Evolutionary conservation across 2,329 filamentous ascomycete species (phyloP).

Genomic region (Monilinia laxa): DNA sequence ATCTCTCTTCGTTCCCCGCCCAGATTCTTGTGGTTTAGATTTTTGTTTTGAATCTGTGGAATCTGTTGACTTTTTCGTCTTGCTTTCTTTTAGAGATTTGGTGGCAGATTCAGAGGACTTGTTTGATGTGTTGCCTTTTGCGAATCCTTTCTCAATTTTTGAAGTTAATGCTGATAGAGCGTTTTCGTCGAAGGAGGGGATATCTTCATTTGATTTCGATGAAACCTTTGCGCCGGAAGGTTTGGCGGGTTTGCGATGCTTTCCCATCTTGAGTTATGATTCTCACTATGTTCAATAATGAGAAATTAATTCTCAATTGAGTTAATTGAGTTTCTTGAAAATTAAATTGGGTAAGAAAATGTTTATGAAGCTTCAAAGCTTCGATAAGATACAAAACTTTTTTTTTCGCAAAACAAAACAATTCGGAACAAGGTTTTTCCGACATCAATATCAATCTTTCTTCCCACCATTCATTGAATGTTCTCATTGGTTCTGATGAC

Average conservation of each 20-base stretch:
- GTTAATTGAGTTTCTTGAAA: neutral
- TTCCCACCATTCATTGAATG: neutral
- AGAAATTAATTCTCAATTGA: neutral
- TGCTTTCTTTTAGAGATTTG: conserved; percentile 43
- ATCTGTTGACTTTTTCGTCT: conserved; percentile 37
- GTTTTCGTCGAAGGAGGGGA: conserved; percentile 50
- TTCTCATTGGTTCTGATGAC: neutral
- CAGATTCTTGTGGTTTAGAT: conserved; percentile 25
- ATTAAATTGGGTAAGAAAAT: neutral
- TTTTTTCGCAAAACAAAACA: neutral
- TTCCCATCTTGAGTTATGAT: conserved; percentile 29
- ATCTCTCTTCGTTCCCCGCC: conserved; percentile 41
- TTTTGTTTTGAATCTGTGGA: conserved; percentile 18
- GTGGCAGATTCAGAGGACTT: conserved; percentile 22
- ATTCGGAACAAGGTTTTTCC: conserved; percentile 21
- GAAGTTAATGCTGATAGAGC: conserved; percentile 55
- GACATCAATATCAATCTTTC: neutral
- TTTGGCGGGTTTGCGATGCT: conserved; percentile 32
- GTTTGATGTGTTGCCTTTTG: conserved; percentile 41
- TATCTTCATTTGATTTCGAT: conserved; percentile 26
- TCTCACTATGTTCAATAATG: neutral
- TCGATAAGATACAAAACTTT: conserved; percentile 20
- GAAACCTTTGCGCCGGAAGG: conserved; percentile 27
- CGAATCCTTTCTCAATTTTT: conserved; percentile 56
- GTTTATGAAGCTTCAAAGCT: neutral